These are phyloP conservation scores for Cyberlindnera americana DNA, from an alignment of 805 yeast genomes.

Conservation along the genomic window DNA sequence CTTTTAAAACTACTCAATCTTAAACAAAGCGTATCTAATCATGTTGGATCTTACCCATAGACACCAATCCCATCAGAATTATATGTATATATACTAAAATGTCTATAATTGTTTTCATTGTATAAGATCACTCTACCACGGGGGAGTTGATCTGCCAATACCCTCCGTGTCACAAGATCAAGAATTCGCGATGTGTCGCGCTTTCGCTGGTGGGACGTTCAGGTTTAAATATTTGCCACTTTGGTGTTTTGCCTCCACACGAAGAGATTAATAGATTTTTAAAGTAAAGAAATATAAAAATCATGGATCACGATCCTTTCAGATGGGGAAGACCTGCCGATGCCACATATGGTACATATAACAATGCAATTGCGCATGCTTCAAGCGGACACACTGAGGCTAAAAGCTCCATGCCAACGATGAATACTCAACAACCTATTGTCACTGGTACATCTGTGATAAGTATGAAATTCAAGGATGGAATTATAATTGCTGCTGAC, in stretches of 20 bases:
- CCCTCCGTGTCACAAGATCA: not conserved
- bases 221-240: too few species aligned
- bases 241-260: too few species aligned
- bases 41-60: too few species aligned
- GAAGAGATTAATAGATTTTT: too few species aligned
- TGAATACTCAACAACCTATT: slow-evolving; percentile 91
- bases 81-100: too few species aligned
- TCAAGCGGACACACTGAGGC: slow-evolving; percentile 7
- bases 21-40: too few species aligned
- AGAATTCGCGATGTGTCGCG: too few species aligned
- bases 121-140: not conserved
- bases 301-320: slow-evolving; percentile 93
- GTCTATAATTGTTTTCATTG: too few species aligned
- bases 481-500: slow-evolving; percentile 94
- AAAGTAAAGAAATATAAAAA: too few species aligned
- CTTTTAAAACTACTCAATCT: too few species aligned
- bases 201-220: too few species aligned
- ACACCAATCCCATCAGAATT: too few species aligned
- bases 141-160: not conserved
- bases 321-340: slow-evolving; percentile 95
- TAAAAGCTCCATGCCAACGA: slow-evolving; percentile 48
- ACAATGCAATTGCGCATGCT: slow-evolving; percentile 59
- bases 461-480: slow-evolving; percentile 85
- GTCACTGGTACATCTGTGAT: slow-evolving; percentile 96
- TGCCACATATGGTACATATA: slow-evolving; percentile 77